These are phyloP conservation scores for Nyssa sinensis DNA, from an alignment of 148 eudicot species.

Conservation along the genomic window DNA sequence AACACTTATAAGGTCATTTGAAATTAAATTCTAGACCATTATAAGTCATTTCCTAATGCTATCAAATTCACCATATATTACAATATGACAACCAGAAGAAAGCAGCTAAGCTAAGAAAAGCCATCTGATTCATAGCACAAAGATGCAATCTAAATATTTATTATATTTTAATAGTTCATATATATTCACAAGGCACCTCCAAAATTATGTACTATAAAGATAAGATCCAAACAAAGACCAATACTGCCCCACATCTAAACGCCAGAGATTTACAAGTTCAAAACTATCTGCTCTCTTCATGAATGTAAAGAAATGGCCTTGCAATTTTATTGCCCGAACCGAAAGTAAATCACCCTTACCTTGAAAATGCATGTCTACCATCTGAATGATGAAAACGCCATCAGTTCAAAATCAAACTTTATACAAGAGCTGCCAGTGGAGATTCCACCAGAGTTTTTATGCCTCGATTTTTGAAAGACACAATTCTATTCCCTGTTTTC, in stretches of 20 bases:
- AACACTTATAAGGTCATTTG: too few species aligned
- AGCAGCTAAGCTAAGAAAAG: neutral
- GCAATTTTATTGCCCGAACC: neutral
- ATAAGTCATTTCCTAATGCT: too few species aligned
- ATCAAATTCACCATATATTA: too few species aligned
- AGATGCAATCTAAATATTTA: too few species aligned
- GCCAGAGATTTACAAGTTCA: neutral
- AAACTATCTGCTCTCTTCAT: neutral
- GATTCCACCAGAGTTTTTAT: neutral
- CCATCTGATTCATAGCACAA: neutral
- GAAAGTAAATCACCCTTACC: neutral
- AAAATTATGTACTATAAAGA: neutral
- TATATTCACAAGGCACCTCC: neutral
- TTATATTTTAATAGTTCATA: neutral
- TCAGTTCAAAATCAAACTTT: neutral
- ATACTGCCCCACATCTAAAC: neutral
- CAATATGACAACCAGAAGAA: too few species aligned
- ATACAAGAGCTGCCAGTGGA: neutral
- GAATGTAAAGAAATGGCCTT: neutral
- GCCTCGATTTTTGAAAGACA: neutral
- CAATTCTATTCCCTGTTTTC: neutral
- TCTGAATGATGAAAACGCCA: neutral
- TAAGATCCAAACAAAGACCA: neutral
- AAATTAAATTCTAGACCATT: too few species aligned
- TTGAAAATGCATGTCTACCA: neutral